These are phyloP conservation scores for Solanum medicagineum DNA, from an alignment of 257 asterid species.

Conservation along the genomic window DNA sequence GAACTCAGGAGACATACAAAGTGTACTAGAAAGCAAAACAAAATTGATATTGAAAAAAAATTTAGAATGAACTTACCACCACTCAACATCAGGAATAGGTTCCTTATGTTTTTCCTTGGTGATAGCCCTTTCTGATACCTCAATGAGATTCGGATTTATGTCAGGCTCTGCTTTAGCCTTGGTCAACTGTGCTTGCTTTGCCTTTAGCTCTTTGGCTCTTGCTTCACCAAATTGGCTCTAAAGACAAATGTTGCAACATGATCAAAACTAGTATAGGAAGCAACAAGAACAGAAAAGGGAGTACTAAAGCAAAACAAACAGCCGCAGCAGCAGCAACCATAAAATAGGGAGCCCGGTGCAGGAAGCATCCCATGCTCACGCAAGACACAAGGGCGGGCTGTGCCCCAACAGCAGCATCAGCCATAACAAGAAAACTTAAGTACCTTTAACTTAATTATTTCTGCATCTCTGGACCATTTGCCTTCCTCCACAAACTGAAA, in stretches of 20 bases:
- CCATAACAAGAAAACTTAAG: neutral
- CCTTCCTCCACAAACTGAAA: constrained; percentile 98
- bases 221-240: constrained; percentile 97
- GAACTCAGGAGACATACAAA: neutral
- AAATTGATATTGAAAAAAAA: neutral
- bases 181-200: constrained; percentile 88
- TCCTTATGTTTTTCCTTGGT: constrained; percentile 75
- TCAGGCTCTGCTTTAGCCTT: constrained; percentile 87
- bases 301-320: neutral
- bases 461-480: constrained; percentile 96
- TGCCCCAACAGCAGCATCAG: neutral
- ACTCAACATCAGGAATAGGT: constrained; percentile 83
- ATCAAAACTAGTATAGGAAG: neutral
- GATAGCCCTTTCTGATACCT: constrained; percentile 74
- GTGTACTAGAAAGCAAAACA: neutral
- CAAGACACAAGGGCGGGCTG: neutral
- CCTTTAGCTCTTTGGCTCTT: constrained; percentile 83
- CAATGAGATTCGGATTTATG: constrained; percentile 90
- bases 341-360: neutral
- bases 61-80: constrained; percentile 62
- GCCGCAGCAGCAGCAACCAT: neutral
- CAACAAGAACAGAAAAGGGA: neutral
- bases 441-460: constrained; percentile 71
- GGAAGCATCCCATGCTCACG: neutral
- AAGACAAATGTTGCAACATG: constrained; percentile 4